phyloP scores from a whole-genome alignment of 129 eudicot genomes.

The Helianthus tuberosus region DNA sequence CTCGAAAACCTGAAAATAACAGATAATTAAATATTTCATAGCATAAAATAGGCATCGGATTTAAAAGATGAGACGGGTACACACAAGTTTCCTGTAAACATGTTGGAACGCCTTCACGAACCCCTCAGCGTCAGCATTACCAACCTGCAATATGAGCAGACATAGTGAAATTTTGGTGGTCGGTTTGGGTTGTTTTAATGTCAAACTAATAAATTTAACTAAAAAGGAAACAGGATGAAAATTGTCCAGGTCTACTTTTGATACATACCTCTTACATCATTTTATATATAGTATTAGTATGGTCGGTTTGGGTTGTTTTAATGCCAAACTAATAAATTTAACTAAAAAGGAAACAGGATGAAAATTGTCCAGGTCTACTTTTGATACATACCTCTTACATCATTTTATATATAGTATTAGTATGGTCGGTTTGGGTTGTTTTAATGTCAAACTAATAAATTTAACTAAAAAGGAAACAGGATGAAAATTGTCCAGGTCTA shows the following conservation, averaged over 20 bases:
- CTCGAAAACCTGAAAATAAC: conserved; percentile 64
- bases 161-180: not conserved
- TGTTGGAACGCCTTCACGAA: conserved; percentile 82
- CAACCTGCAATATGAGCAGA: conserved; percentile 45
- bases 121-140: conserved; percentile 70
- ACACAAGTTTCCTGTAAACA: conserved; percentile 69
- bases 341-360: not conserved
- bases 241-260: no score
- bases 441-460: not conserved
- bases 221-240: not conserved
- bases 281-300: no score
- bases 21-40: not conserved
- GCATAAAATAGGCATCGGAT: not conserved
- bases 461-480: not conserved
- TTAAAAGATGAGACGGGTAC: conserved; percentile 20
- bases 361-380: no score
- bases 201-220: not conserved
- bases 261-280: no score
- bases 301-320: not conserved
- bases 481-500: no score
- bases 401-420: no score
- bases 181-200: not conserved
- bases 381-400: no score
- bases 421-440: not conserved
- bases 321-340: not conserved